Conservation (phyloP, 306 rosid genomes). For the cucumber (Cucumis sativus) region Cucumber_9930_V3 NC_026655.2:31394501-31395000, state of each 20-base stretch:
- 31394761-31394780: not conserved
- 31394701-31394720: not conserved
- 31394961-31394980: too few relatives aligned
- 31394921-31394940: too few relatives aligned
- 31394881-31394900: not conserved
- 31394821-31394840: not conserved
- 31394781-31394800: not conserved
- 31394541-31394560: too few relatives aligned
- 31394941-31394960: too few relatives aligned
- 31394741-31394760: not conserved
- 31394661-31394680: not conserved
- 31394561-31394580: too few relatives aligned
- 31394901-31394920: too few relatives aligned
- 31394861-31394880: not conserved
- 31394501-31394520: too few relatives aligned
- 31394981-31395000: too few relatives aligned
- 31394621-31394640: not conserved
- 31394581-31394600: too few relatives aligned
- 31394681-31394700: not conserved
- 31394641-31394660: not conserved
- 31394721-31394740: not conserved
- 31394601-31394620: too few relatives aligned
- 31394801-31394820: not conserved
- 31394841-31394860: not conserved
- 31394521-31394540: too few relatives aligned